Conservation (phyloP, 352 stramenopile species). For the Pythium scleroteichum region DNA sequence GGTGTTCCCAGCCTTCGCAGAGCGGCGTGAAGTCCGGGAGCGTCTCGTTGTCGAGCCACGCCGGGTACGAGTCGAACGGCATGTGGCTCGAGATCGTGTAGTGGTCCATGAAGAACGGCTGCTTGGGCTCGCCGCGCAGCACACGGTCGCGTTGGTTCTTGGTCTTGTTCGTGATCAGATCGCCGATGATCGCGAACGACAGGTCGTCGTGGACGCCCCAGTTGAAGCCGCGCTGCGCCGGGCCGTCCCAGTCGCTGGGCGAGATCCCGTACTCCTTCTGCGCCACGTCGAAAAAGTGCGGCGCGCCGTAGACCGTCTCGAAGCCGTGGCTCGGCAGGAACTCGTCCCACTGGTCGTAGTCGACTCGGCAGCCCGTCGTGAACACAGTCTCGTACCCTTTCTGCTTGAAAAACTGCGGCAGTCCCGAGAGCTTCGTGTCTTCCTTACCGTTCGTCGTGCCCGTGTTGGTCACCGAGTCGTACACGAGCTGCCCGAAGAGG, state of each 20-base stretch:
- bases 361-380: constrained; percentile 39
- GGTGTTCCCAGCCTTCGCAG: constrained; percentile 12
- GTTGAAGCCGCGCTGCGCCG: background rate
- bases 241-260: constrained; percentile 23
- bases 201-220: constrained; percentile 55
- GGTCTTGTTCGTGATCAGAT: constrained; percentile 48
- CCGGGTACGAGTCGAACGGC: constrained; percentile 32
- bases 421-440: constrained; percentile 33
- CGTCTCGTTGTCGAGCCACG: constrained; percentile 36
- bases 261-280: background rate
- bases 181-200: constrained; percentile 29
- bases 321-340: constrained; percentile 56
- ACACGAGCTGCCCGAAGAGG: constrained; percentile 47
- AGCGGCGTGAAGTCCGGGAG: constrained; percentile 38
- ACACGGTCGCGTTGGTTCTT: constrained; percentile 31
- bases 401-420: constrained; percentile 52
- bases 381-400: constrained; percentile 55
- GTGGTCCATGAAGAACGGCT: constrained; percentile 49
- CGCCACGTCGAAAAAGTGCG: background rate
- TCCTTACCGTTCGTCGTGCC: constrained; percentile 38
- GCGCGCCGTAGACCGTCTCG: constrained; percentile 38
- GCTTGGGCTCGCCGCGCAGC: constrained; percentile 27
- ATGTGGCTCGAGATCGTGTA: constrained; percentile 64
- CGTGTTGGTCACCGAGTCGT: constrained; percentile 36
- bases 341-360: constrained; percentile 50